These are phyloP conservation scores for Trypanosoma congolense DNA, from an alignment of 208 protist genomes.

Conservation along the genomic window DNA sequence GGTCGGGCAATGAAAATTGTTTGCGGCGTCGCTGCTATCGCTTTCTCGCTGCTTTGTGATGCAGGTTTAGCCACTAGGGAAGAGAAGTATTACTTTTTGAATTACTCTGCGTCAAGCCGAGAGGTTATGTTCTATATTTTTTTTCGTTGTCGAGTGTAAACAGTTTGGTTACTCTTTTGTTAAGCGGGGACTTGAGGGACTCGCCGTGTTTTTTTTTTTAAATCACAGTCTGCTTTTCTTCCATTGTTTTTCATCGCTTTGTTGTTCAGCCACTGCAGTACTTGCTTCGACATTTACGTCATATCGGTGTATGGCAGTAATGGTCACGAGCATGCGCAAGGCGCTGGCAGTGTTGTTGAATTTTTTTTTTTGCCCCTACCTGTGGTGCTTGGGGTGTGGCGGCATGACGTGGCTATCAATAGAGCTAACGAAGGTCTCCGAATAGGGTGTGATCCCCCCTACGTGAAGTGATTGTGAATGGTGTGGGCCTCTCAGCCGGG, in stretches of 20 bases:
- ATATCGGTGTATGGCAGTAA: slow-evolving; percentile 42
- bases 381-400: slow-evolving; percentile 35
- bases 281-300: slow-evolving; percentile 41
- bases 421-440: background rate
- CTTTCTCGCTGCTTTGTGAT: slow-evolving; percentile 41
- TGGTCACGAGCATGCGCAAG: slow-evolving; percentile 70
- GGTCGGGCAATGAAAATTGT: background rate
- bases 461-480: too few relatives aligned
- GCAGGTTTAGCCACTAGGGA: slow-evolving; percentile 41
- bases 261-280: slow-evolving; percentile 29
- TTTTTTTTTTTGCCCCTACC: slow-evolving; percentile 25
- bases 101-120: slow-evolving; percentile 12
- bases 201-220: slow-evolving; percentile 1
- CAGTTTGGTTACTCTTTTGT: slow-evolving; percentile 10
- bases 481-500: too few relatives aligned
- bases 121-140: slow-evolving; percentile 23
- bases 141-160: slow-evolving; percentile 17
- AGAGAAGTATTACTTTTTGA: slow-evolving; percentile 50
- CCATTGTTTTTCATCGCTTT: slow-evolving; percentile 20
- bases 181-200: slow-evolving; percentile 6
- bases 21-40: slow-evolving; percentile 26
- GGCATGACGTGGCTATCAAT: slow-evolving; percentile 31
- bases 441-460: too few relatives aligned
- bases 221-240: slow-evolving; percentile 11
- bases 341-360: slow-evolving; percentile 54